Evolutionary conservation across 2,329 filamentous ascomycete genomes (phyloP).

Genomic region (Gaeumannomyces sp.): DNA sequence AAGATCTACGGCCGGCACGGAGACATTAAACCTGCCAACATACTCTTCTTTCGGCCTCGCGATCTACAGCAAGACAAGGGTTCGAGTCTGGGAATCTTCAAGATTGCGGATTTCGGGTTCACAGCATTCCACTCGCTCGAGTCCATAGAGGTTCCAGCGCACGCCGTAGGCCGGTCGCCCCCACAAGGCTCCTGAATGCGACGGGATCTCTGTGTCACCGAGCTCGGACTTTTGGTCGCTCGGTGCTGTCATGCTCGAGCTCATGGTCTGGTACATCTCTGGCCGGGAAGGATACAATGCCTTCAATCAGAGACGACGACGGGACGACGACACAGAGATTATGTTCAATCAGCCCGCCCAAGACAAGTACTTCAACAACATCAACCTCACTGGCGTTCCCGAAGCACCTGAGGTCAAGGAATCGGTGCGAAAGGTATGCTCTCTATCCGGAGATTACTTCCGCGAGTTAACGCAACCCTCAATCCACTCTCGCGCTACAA

Average conservation of each 20-base stretch:
- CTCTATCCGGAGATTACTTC: neutral
- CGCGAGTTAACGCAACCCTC: neutral
- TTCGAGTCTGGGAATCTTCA: conserved; percentile 1
- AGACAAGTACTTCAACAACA: conserved; percentile 5
- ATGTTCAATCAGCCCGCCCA: neutral
- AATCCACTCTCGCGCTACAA: neutral
- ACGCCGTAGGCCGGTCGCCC: neutral
- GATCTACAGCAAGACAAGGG: neutral
- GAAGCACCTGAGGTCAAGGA: neutral
- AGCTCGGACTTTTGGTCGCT: conserved; percentile 18
- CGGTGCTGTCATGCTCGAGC: conserved; percentile 18
- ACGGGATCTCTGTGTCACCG: conserved; percentile 6
- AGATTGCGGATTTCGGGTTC: conserved; percentile 15
- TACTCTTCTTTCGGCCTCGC: conserved; percentile 14
- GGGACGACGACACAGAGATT: neutral
- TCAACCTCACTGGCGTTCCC: neutral
- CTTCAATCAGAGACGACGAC: neutral
- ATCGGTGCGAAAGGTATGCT: neutral
- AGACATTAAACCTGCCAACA: conserved; percentile 20
- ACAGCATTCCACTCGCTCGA: conserved; percentile 10
- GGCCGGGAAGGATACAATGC: neutral
- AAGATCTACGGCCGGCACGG: conserved; percentile 16
- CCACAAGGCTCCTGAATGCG: conserved; percentile 14
- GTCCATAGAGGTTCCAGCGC: neutral
- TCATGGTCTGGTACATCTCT: conserved; percentile 12